Percentiles rank a stretch among this genome's conserved stretches.
phyloP scores from a whole-genome alignment of 1,284 basidiomycete species.

The Kwoniella shivajii region DNA sequence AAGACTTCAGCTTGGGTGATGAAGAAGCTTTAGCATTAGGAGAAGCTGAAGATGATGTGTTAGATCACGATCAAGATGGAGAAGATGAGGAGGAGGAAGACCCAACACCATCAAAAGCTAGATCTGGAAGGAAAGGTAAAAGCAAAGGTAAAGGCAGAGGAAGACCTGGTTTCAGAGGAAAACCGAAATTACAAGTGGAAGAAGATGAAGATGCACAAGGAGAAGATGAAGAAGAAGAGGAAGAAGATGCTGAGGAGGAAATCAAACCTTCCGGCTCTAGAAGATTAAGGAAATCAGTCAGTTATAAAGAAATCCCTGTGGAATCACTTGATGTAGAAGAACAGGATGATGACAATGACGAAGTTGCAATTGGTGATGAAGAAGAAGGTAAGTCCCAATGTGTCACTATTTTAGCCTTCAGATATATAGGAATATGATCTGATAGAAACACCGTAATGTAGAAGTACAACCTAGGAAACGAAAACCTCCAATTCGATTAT shows the following conservation, averaged over 20 bases:
- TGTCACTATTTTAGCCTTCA: neutral
- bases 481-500: slow-evolving; percentile 13
- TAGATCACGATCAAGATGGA: slow-evolving; percentile 11
- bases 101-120: neutral
- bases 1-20: slow-evolving; percentile 2
- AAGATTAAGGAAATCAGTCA: slow-evolving; percentile 21
- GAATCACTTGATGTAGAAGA: slow-evolving; percentile 13
- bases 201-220: slow-evolving; percentile 10
- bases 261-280: slow-evolving; percentile 12
- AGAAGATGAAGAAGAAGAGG: slow-evolving; percentile 20
- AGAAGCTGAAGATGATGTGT: slow-evolving; percentile 10
- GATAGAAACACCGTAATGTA: neutral
- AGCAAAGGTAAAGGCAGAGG: neutral
- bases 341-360: slow-evolving; percentile 18
- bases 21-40: slow-evolving; percentile 12
- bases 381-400: slow-evolving; percentile 14
- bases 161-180: slow-evolving; percentile 3
- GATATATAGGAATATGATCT: neutral
- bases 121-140: slow-evolving; percentile 1
- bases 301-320: slow-evolving; percentile 21
- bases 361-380: slow-evolving; percentile 20
- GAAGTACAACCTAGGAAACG: slow-evolving; percentile 5
- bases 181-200: neutral
- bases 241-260: slow-evolving; percentile 18
- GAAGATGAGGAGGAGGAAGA: slow-evolving; percentile 14